Evolutionary conservation across 2,329 filamentous ascomycete species (phyloP).

Genomic region (Neopestalotiopsis clavispora): DNA sequence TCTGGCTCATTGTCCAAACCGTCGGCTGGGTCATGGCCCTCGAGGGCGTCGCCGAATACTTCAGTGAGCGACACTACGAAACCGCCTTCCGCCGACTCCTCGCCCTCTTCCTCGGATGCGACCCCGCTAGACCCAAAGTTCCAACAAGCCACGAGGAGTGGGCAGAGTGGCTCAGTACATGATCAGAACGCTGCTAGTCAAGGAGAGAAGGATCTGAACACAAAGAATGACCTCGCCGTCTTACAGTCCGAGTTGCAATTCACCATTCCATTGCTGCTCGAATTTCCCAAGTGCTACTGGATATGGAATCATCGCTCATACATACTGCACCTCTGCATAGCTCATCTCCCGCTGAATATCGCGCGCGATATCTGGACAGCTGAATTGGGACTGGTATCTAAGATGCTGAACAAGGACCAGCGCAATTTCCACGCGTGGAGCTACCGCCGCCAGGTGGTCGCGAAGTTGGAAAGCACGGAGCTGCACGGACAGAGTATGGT

Average conservation of each 20-base stretch:
- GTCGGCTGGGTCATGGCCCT: slow-evolving; percentile 50
- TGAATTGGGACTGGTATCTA: slow-evolving; percentile 81
- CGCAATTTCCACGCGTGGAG: slow-evolving; percentile 98
- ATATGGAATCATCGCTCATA: slow-evolving; percentile 97
- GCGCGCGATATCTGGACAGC: slow-evolving; percentile 78
- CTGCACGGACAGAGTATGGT: slow-evolving; percentile 67
- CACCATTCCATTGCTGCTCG: slow-evolving; percentile 80
- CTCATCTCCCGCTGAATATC: slow-evolving; percentile 58
- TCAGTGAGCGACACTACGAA: slow-evolving; percentile 59
- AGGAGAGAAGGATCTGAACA: slow-evolving; percentile 19
- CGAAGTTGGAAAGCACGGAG: slow-evolving; percentile 68
- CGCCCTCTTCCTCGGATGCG: slow-evolving; percentile 55
- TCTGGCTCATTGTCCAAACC: slow-evolving; percentile 62
- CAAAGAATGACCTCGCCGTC: slow-evolving; percentile 46
- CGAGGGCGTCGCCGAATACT: slow-evolving; percentile 59
- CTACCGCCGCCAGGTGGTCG: slow-evolving; percentile 81
- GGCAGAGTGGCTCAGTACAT: slow-evolving; percentile 56
- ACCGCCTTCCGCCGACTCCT: slow-evolving; percentile 68
- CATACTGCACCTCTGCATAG: slow-evolving; percentile 75
- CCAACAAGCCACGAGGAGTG: slow-evolving; percentile 57
- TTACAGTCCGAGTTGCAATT: slow-evolving; percentile 80
- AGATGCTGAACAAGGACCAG: slow-evolving; percentile 86
- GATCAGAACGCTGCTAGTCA: slow-evolving; percentile 37
- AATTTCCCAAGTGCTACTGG: slow-evolving; percentile 98
- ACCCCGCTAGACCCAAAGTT: slow-evolving; percentile 51